Evolutionary conservation across 805 yeast species (phyloP).

Genomic region (Schwanniomyces yamadae): DNA sequence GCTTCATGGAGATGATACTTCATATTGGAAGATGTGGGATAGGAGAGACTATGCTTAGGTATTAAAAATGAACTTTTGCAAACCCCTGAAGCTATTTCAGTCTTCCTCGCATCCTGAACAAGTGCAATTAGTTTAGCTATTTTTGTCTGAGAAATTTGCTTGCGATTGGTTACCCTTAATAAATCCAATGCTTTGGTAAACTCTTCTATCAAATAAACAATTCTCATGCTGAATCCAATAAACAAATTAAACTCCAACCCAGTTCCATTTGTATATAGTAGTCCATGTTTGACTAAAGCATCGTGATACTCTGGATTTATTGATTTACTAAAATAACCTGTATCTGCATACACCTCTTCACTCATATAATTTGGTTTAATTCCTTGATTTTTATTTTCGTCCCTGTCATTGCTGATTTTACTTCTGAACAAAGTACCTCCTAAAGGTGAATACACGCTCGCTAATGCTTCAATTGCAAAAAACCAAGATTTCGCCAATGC

Average conservation of each 20-base stretch:
- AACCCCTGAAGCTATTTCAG: constrained; percentile 26
- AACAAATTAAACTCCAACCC: constrained; percentile 27
- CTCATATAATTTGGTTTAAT: constrained; percentile 10
- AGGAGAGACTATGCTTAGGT: constrained; percentile 25
- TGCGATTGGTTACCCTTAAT: constrained; percentile 15
- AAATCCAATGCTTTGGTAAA: constrained; percentile 23
- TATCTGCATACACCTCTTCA: constrained; percentile 24
- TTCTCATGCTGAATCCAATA: constrained; percentile 30
- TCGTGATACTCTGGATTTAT: constrained; percentile 31
- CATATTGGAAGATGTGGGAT: constrained; percentile 25
- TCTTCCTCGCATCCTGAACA: constrained; percentile 25
- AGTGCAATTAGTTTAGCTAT: constrained; percentile 34
- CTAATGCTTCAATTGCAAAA: constrained; percentile 52
- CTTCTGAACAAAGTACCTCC: constrained; percentile 52
- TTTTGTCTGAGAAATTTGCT: constrained; percentile 18
- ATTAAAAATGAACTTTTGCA: constrained; percentile 19
- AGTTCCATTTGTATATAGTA: constrained; percentile 17
- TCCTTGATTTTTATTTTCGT: constrained; percentile 4
- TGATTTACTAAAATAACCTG: constrained; percentile 28
- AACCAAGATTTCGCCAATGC: constrained; percentile 60
- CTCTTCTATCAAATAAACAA: constrained; percentile 26
- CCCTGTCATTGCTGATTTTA: constrained; percentile 8
- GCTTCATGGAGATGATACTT: constrained; percentile 19
- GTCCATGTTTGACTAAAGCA: constrained; percentile 26
- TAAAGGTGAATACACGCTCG: constrained; percentile 48